A percentile compares a stretch with the other conserved stretches of the same genome.
Evolutionary conservation across 257 asterid genomes (phyloP).

Genomic region (Cynanchum wilfordii): DNA sequence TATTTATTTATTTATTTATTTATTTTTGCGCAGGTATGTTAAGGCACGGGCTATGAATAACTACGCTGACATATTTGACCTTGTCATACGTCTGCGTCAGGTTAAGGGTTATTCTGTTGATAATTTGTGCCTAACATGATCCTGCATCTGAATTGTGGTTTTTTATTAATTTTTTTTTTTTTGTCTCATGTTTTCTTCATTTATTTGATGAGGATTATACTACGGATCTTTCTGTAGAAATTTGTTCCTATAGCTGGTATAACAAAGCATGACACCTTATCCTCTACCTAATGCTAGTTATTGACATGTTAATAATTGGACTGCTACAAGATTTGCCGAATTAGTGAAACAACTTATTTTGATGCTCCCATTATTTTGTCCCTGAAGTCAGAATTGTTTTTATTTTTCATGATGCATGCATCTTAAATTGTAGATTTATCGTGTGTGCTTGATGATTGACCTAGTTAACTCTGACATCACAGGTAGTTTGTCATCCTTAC

Average conservation of each 20-base stretch:
- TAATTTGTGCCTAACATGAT: neutral
- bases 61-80: constrained; percentile 93
- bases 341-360: neutral
- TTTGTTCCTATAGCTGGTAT: neutral
- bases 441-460: neutral
- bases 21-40: constrained; percentile 57
- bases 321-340: neutral
- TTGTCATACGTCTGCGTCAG: constrained; percentile 91
- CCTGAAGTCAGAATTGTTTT: neutral
- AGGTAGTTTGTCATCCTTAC: constrained; percentile 99
- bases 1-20: constrained; percentile 12
- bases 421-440: neutral
- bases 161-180: too few relatives aligned
- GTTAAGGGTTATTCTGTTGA: constrained; percentile 29
- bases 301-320: neutral
- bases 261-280: neutral
- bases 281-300: neutral
- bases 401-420: neutral
- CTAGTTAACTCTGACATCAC: constrained; percentile 16
- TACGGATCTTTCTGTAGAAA: too few relatives aligned
- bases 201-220: neutral
- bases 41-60: constrained; percentile 73
- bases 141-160: neutral
- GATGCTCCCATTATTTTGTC: neutral
- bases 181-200: neutral